A percentile compares a stretch with the other conserved stretches of the same genome.
phyloP scores from a whole-genome alignment of 345 rosid species.

The Arabidopsis suecica region DNA sequence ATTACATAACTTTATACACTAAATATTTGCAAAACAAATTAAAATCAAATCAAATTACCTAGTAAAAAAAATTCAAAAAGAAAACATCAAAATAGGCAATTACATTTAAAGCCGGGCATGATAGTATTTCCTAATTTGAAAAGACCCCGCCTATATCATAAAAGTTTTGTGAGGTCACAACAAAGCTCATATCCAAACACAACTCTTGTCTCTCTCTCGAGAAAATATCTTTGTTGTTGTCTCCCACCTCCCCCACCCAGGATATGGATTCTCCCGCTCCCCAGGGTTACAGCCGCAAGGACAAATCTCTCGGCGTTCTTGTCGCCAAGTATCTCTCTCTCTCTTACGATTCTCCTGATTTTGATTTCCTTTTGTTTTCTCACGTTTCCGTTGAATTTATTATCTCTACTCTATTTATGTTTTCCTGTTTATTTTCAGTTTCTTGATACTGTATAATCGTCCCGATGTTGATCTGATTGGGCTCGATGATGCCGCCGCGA shows the following conservation, averaged over 20 bases:
- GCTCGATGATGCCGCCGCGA: slow-evolving; percentile 75
- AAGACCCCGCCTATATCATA: slow-evolving; percentile 40
- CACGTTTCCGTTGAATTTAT: neutral
- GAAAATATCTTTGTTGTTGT: slow-evolving; percentile 18
- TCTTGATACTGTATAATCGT: slow-evolving; percentile 60
- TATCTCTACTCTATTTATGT: neutral
- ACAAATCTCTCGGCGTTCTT: slow-evolving; percentile 76
- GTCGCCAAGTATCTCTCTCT: slow-evolving; percentile 60
- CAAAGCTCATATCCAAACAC: slow-evolving; percentile 30
- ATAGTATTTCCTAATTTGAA: slow-evolving; percentile 18
- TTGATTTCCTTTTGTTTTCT: neutral
- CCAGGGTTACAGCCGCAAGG: slow-evolving; percentile 68
- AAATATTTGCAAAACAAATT: neutral
- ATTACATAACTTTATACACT: neutral
- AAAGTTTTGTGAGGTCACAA: slow-evolving; percentile 19
- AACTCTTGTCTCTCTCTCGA: neutral
- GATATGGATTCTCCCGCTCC: slow-evolving; percentile 53
- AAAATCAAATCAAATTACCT: neutral
- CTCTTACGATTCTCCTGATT: neutral
- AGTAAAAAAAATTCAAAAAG: neutral
- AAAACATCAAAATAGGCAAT: neutral
- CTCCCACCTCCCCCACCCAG: neutral
- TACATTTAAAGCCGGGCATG: neutral
- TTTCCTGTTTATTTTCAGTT: slow-evolving; percentile 44
- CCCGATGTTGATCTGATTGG: slow-evolving; percentile 62